Conservation (phyloP, 768 basidiomycete genomes). For the Boletus huronensis region DNA sequence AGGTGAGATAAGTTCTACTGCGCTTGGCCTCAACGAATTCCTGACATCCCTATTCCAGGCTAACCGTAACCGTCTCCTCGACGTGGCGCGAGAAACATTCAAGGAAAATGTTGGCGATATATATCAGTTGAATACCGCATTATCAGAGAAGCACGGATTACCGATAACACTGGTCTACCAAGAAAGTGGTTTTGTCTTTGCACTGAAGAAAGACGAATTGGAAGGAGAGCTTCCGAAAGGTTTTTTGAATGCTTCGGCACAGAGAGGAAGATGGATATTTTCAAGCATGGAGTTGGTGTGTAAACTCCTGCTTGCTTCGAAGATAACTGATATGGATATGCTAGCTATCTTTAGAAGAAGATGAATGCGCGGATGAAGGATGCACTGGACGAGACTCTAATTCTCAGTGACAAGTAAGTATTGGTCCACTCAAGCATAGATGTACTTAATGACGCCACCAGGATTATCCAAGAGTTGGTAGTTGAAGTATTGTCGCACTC, state of each 20-base stretch:
- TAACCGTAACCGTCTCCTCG: constrained; percentile 77
- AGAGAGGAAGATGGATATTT: constrained; percentile 72
- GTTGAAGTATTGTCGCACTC: constrained; percentile 65
- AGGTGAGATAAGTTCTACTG: constrained; percentile 38
- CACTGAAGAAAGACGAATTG: constrained; percentile 55
- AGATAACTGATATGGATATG: not conserved
- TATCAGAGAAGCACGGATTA: constrained; percentile 61
- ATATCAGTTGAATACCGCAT: constrained; percentile 54
- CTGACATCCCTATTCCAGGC: constrained; percentile 40
- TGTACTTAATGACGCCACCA: constrained; percentile 25
- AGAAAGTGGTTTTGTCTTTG: constrained; percentile 70
- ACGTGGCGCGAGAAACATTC: constrained; percentile 93
- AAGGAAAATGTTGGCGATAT: constrained; percentile 92
- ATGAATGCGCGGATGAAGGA: constrained; percentile 88
- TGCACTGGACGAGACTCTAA: constrained; percentile 83
- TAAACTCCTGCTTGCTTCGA: not conserved
- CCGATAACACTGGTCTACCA: constrained; percentile 69
- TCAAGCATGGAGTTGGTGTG: constrained; percentile 79
- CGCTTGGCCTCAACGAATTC: not conserved
- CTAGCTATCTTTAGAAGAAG: constrained; percentile 56
- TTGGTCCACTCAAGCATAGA: not conserved
- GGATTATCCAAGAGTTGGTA: constrained; percentile 78
- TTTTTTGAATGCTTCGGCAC: constrained; percentile 63
- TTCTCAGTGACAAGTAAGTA: constrained; percentile 75
- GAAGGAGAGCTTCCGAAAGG: constrained; percentile 58